Percentiles rank a stretch among this genome's conserved stretches.
Conservation (phyloP, 1,284 basidiomycete species). For the Ganoderma lucidum region DNA sequence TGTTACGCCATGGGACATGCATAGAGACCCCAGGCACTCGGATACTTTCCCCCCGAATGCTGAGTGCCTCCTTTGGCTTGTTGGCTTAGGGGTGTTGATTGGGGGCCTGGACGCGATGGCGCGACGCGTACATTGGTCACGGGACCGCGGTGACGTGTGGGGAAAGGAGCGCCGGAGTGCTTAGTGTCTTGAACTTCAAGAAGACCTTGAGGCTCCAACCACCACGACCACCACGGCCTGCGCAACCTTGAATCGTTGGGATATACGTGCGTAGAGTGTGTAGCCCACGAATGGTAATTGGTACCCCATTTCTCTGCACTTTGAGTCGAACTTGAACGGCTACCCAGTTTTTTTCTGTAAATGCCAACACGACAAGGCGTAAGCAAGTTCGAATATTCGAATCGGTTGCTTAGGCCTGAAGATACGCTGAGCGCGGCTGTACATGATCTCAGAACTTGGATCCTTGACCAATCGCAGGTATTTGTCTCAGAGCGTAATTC, state of each 20-base stretch:
- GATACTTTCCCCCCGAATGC: background rate
- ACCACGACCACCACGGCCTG: background rate
- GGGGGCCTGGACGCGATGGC: background rate
- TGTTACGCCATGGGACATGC: background rate
- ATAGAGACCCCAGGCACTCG: background rate
- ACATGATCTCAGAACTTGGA: no score
- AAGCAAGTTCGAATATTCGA: no score
- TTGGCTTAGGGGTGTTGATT: no score
- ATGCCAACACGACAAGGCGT: no score
- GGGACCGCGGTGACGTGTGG: conserved; percentile 10
- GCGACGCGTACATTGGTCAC: conserved; percentile 13
- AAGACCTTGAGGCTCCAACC: background rate
- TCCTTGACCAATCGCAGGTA: background rate
- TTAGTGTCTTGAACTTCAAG: background rate
- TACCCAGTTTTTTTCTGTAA: no score
- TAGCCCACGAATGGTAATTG: background rate
- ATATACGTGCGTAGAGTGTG: background rate
- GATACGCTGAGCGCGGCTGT: no score
- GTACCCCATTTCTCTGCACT: no score
- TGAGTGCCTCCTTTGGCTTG: no score
- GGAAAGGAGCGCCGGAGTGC: background rate
- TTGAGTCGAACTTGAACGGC: no score
- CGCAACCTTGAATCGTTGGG: background rate
- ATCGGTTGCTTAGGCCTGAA: no score
- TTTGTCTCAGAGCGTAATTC: background rate